Evolutionary conservation across 306 rosid genomes (phyloP).

Genomic region (Acacia melanoxylon): DNA sequence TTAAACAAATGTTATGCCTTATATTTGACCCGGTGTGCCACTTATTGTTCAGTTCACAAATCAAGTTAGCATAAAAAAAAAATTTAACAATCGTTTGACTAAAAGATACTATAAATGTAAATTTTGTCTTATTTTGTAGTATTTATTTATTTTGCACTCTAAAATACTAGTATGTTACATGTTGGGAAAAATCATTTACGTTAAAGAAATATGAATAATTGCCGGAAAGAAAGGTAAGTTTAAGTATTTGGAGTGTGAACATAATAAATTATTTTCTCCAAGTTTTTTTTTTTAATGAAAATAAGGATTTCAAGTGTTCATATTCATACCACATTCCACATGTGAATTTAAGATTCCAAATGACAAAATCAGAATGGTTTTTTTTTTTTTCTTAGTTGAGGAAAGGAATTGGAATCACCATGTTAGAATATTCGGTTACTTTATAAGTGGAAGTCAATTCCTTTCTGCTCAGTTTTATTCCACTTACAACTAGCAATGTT

Average conservation of each 20-base stretch:
- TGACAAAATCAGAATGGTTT: not conserved
- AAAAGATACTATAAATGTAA: no score
- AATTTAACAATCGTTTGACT: not conserved
- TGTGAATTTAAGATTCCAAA: not conserved
- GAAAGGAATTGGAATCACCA: not conserved
- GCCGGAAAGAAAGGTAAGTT: not conserved
- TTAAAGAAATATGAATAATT: not conserved
- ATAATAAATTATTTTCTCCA: not conserved
- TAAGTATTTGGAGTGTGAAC: not conserved
- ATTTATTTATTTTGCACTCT: not conserved
- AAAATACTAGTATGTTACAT: not conserved
- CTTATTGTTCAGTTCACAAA: not conserved
- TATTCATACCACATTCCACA: no score
- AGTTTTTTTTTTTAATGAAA: no score
- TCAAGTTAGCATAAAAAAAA: not conserved
- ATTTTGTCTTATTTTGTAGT: not conserved
- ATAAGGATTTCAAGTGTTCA: no score
- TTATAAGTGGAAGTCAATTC: not conserved
- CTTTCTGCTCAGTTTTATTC: not conserved
- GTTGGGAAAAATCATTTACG: not conserved
- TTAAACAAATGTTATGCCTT: no score
- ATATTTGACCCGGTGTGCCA: rapidly evolving
- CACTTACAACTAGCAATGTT: not conserved
- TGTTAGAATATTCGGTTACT: not conserved
- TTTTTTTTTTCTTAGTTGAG: not conserved